Base-by-base conservation (phyloP, 306 rosid species). In the Hippophae rhamnoides region DNA sequence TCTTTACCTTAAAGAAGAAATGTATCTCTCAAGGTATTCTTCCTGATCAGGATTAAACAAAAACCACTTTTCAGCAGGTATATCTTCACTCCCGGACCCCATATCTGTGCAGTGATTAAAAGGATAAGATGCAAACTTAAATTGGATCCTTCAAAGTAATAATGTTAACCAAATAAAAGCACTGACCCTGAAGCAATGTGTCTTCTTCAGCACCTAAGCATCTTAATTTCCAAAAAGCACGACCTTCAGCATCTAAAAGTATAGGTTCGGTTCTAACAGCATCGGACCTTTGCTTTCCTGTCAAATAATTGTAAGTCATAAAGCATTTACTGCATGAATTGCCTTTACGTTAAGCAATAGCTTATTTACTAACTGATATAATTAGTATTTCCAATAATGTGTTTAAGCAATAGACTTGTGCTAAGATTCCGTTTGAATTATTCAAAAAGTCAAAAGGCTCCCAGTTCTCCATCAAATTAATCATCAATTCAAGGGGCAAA, bases 181-280 rank as follows among this genome's bases (percentile, higher is more conserved):
- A 2, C 72, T 66, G 38, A 72, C 86, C 86, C 74, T 74, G 83
- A 55, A 75, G 77, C 67, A 78, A 59, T 41, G 74, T 53, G 56
- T 56, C 64, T 26, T 58, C 42, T 61, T 64, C 74, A 42, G 45
- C 61, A 56, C 48, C 49, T 57, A 67, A 64, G 56, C 73, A 58
- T 61, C 63, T 75, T 42, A 81, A 53, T 53, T 72, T 66, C 83
- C 78, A 75, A 52, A 78, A 78, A 7, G 52, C 60, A 56, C 58
- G 77, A 41, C 83, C 83, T 66, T 78, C 70, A 44, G 52, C 75
- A 56, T 81, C 84, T 65, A 72, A 43, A 41, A 60, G 25, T 8
- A 62, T 38, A 57, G 81, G 79, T 26, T 66, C 77, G 5, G 64
- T 74, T 64, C 86, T 69, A 12, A 78, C 6, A 56, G 72, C 76